Conservation (phyloP, 345 rosid genomes). For the Populus pruinosa region DNA sequence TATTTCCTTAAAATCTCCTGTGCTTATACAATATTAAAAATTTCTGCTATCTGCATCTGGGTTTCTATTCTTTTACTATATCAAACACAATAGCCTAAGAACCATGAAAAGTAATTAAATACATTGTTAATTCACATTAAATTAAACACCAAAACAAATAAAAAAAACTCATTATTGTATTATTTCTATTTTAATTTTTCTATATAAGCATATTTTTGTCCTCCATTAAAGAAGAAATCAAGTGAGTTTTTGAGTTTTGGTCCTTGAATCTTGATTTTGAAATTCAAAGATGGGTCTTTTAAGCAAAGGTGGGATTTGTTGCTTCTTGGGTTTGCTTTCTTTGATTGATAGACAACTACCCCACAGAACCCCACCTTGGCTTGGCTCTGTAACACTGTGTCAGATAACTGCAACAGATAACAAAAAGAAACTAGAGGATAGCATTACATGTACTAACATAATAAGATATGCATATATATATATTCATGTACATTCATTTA, state of each 20-base stretch:
- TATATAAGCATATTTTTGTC: not conserved
- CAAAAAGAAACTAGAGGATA: conserved; percentile 1
- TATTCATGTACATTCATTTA: not conserved
- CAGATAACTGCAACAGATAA: conserved; percentile 10
- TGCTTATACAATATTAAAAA: not conserved
- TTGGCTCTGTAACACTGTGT: not conserved
- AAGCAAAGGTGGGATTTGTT: conserved; percentile 35
- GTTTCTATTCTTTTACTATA: not conserved
- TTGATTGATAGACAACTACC: conserved; percentile 19
- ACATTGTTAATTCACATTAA: not conserved
- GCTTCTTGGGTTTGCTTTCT: not conserved
- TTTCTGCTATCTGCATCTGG: conserved; percentile 13
- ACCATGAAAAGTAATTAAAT: not conserved
- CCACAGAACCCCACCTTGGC: conserved; percentile 9
- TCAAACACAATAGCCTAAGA: not conserved
- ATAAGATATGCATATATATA: not conserved
- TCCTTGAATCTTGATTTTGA: conserved; percentile 31
- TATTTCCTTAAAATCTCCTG: not conserved
- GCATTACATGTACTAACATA: not conserved
- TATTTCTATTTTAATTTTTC: not conserved
- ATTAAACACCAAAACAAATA: not conserved
- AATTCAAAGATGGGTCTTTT: conserved; percentile 36
- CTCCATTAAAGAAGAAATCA: conserved; percentile 35
- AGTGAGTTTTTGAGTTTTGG: not conserved
- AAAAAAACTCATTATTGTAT: not conserved